These are phyloP conservation scores for Tephrocybe sp. DNA, from an alignment of 768 basidiomycete species.

Conservation along the genomic window DNA sequence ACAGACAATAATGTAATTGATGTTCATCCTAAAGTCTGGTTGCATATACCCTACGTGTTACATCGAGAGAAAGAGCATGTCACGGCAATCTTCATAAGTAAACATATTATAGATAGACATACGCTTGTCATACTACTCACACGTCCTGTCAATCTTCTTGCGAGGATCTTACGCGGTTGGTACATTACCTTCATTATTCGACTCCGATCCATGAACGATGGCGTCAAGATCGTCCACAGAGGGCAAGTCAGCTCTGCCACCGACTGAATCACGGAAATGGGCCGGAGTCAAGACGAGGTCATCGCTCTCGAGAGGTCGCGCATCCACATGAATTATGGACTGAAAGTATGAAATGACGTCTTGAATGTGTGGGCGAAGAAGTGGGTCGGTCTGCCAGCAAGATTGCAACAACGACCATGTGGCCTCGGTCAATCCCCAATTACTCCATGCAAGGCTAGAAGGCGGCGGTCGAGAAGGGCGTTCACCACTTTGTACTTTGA, in stretches of 20 bases:
- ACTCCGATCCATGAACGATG: too few relatives aligned
- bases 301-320: constrained; percentile 2
- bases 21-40: too few relatives aligned
- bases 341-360: background rate
- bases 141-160: too few relatives aligned
- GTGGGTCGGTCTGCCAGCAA: background rate
- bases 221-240: background rate
- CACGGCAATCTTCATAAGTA: too few relatives aligned
- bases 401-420: background rate
- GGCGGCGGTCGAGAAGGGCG: constrained; percentile 14
- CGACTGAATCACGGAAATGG: constrained; percentile 4
- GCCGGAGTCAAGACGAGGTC: constrained; percentile 4
- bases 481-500: constrained; percentile 14
- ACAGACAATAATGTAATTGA: too few relatives aligned
- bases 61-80: too few relatives aligned
- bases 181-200: too few relatives aligned
- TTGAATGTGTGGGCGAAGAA: background rate
- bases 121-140: too few relatives aligned
- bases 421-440: background rate
- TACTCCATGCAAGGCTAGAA: constrained; percentile 2
- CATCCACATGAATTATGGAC: background rate
- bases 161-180: too few relatives aligned
- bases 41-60: too few relatives aligned
- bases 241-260: background rate
- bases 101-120: too few relatives aligned